Evolutionary conservation across 495 filamentous ascomycete species (phyloP), one percentile per base, ranked within the genome.

Genomic region (Bathelium albidoporum): DNA sequence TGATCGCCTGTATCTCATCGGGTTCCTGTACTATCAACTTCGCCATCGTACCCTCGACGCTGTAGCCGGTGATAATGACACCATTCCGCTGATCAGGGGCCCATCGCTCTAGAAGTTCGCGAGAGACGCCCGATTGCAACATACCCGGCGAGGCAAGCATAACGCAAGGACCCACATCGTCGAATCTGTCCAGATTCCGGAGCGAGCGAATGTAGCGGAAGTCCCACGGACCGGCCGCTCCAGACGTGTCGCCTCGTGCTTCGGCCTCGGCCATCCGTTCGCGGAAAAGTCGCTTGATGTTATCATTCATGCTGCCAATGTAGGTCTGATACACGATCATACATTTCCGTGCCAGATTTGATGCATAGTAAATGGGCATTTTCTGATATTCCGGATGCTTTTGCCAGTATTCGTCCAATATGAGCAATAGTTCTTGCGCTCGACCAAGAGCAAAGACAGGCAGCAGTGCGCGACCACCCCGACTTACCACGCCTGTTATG

Each of bases 271-370:
- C 88, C 85, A 91, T 89, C 31, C 89, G 83, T 70, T 93, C 87
- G 22, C 88, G 81, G 41, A 45, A 29, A 31, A 22, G 31, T 28
- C 36, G 32, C 5, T 24, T 43, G 76, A 98, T 97, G 69, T 96
- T 97, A 72, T 96, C 93, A 72, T 98, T 98, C 94, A 98, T 98
- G 29, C 91, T 89, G 60, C 89, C 87, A 64, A 96, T 88, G 70
- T 97, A 97, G 1, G 94, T 98, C 74, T 97, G 93, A 71, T 98
- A 98, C 5, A 98, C 91, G 20, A 96, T 83, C 94, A 98, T 98
- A 72, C 94, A 98, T 73, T 95, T 94, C 66, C 93, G 79, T 1
- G 94, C 94, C 58, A 96, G 81, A 71, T 93, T 95, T 65, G 87
- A 90, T 59, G 94, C 94, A 74, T 97, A 98, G 78, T 97, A 98